A percentile compares a stretch with the other conserved stretches of the same genome.
phyloP scores from a whole-genome alignment of 352 stramenopile genomes.

The Peronosclerospora sorghi region DNA sequence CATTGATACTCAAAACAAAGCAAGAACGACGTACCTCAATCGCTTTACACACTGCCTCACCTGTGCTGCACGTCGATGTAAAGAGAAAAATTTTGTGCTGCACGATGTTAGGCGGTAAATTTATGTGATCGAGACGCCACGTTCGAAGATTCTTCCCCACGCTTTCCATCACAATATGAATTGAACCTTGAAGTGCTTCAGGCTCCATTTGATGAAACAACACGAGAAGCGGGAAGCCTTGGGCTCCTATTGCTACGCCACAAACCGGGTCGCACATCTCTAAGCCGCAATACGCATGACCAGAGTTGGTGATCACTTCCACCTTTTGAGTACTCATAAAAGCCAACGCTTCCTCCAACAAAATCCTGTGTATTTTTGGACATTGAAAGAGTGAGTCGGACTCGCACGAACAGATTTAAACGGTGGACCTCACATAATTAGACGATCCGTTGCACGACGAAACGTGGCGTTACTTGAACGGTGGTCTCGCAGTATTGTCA shows the following conservation, averaged over 20 bases:
- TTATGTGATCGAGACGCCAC: conserved; percentile 18
- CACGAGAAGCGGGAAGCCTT: conserved; percentile 35
- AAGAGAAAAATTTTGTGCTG: conserved; percentile 31
- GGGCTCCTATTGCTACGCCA: conserved; percentile 27
- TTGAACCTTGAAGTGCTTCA: conserved; percentile 20
- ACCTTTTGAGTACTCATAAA: conserved; percentile 20
- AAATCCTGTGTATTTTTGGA: conserved; percentile 31
- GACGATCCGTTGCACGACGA: conserved; percentile 24
- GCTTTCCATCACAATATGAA: conserved; percentile 11
- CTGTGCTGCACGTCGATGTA: conserved; percentile 19
- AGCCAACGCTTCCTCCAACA: conserved; percentile 44
- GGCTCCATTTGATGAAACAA: conserved; percentile 46
- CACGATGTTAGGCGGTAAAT: conserved; percentile 24
- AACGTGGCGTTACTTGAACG: conserved; percentile 20
- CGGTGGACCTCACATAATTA: conserved; percentile 29
- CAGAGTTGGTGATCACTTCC: conserved; percentile 22
- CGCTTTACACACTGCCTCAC: conserved; percentile 19
- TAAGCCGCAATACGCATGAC: conserved; percentile 22
- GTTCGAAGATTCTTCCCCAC: background rate
- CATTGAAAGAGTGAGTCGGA: too few species aligned
- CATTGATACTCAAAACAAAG: background rate
- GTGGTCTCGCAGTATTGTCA: conserved; percentile 36
- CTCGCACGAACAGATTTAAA: background rate
- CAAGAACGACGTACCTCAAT: conserved; percentile 18
- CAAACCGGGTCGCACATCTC: conserved; percentile 18